phyloP scores from a whole-genome alignment of 176 grass and related monocot species.

The Phyllostachys edulis region DNA sequence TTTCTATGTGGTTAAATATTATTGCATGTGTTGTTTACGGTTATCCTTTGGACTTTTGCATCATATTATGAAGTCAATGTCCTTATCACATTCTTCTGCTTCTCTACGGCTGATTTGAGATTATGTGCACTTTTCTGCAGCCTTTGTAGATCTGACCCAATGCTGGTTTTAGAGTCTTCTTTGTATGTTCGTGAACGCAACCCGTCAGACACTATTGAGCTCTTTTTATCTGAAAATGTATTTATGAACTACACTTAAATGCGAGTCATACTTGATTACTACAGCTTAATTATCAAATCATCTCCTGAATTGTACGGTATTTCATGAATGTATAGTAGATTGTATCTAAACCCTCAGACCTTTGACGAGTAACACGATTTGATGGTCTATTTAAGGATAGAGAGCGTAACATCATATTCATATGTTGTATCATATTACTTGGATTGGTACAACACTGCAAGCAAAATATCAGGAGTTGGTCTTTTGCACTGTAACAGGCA shows the following conservation, averaged over 20 bases:
- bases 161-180: conserved; percentile 94
- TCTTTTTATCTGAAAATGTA: conserved; percentile 99
- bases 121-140: conserved; percentile 59
- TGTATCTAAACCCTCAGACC: too few relatives aligned
- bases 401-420: too few relatives aligned
- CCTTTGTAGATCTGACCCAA: conserved; percentile 95
- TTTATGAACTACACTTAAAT: too few relatives aligned
- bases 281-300: too few relatives aligned
- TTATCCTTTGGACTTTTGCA: too few relatives aligned
- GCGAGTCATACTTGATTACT: too few relatives aligned
- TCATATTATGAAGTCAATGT: not conserved
- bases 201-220: conserved; percentile 86
- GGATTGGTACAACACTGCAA: not conserved
- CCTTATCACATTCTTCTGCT: conserved; percentile 31
- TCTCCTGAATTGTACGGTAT: too few relatives aligned
- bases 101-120: conserved; percentile 28
- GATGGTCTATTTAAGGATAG: too few relatives aligned
- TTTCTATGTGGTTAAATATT: conserved; percentile 15
- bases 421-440: not conserved
- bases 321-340: too few relatives aligned
- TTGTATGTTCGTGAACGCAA: conserved; percentile 85
- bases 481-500: not conserved
- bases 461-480: not conserved
- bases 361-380: too few relatives aligned
- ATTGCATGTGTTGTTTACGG: too few relatives aligned